phyloP scores from a whole-genome alignment of 495 filamentous ascomycete species.

The Penicillium longicatenatum region DNA sequence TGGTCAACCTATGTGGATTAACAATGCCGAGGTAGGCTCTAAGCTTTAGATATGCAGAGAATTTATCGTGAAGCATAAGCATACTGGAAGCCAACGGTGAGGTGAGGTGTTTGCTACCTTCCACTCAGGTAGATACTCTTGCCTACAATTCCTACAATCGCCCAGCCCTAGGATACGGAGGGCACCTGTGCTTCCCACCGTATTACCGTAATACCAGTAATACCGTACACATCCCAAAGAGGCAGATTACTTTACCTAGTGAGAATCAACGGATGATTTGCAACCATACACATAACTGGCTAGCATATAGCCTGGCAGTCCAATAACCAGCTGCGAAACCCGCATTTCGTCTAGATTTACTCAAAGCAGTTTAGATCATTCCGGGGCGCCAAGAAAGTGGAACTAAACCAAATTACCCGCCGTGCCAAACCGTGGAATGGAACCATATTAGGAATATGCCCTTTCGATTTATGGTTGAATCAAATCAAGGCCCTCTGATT shows the following conservation, averaged over 20 bases:
- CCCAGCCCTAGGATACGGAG: neutral
- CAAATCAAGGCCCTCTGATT: neutral
- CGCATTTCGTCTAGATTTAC: constrained; percentile 22
- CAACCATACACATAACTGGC: constrained; percentile 15
- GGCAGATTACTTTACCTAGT: neutral
- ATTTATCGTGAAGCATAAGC: too few relatives aligned
- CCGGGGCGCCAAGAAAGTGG: constrained; percentile 1
- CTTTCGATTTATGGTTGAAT: neutral
- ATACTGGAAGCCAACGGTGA: too few relatives aligned
- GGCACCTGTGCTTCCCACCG: neutral
- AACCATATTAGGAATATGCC: constrained; percentile 5
- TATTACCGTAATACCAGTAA: neutral
- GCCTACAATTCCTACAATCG: too few relatives aligned
- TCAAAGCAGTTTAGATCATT: constrained; percentile 12
- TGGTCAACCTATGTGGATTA: too few relatives aligned
- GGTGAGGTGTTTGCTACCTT: too few relatives aligned
- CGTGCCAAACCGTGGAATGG: constrained; percentile 7
- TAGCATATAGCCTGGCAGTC: neutral
- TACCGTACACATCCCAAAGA: neutral
- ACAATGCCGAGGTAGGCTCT: too few relatives aligned
- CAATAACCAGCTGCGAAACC: neutral
- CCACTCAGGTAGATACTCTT: too few relatives aligned
- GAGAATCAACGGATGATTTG: constrained; percentile 19
- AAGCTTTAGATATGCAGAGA: too few relatives aligned
- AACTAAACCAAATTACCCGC: neutral